A percentile compares a stretch with the other conserved stretches of the same genome.
These are phyloP conservation scores for Biscogniauxia mediterranea DNA, from an alignment of 2,329 filamentous ascomycete genomes.

Conservation along the genomic window DNA sequence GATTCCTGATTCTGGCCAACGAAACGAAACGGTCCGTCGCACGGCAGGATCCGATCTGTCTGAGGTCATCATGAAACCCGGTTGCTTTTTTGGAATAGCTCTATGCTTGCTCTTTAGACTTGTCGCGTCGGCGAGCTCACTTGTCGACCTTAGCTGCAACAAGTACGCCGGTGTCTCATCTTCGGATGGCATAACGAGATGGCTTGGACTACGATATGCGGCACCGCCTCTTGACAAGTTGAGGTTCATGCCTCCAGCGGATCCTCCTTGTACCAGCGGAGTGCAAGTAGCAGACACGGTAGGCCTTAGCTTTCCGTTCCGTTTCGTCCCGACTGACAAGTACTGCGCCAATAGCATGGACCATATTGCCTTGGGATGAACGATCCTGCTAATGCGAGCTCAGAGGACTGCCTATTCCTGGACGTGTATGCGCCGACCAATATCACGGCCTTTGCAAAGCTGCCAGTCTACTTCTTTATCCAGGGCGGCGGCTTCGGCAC, in stretches of 20 bases:
- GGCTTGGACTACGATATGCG: slow-evolving; percentile 75
- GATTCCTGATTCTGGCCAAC: not conserved
- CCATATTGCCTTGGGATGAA: slow-evolving; percentile 26
- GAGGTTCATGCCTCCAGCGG: slow-evolving; percentile 65
- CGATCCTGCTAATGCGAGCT: slow-evolving; percentile 12
- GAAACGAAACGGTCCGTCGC: not conserved
- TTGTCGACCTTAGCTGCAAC: slow-evolving; percentile 65
- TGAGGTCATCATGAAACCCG: not conserved
- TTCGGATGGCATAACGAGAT: slow-evolving; percentile 61
- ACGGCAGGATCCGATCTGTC: not conserved
- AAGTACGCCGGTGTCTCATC: slow-evolving; percentile 59
- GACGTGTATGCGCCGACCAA: slow-evolving; percentile 60
- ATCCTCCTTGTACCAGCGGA: slow-evolving; percentile 49
- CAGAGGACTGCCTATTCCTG: slow-evolving; percentile 70
- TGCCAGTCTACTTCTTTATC: slow-evolving; percentile 63
- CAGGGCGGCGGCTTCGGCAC: slow-evolving; percentile 62
- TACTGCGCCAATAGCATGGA: slow-evolving; percentile 20
- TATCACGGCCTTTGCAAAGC: slow-evolving; percentile 45
- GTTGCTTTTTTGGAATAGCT: slow-evolving; percentile 3
- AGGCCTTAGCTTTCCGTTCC: slow-evolving; percentile 38
- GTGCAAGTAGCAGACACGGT: slow-evolving; percentile 51
- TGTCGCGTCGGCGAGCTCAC: slow-evolving; percentile 23
- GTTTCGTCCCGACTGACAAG: slow-evolving; percentile 1
- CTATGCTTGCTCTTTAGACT: slow-evolving; percentile 20
- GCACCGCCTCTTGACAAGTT: slow-evolving; percentile 64